Base-by-base conservation (phyloP, 164 flowering plant genomes). In the Vitis riparia region DNA sequence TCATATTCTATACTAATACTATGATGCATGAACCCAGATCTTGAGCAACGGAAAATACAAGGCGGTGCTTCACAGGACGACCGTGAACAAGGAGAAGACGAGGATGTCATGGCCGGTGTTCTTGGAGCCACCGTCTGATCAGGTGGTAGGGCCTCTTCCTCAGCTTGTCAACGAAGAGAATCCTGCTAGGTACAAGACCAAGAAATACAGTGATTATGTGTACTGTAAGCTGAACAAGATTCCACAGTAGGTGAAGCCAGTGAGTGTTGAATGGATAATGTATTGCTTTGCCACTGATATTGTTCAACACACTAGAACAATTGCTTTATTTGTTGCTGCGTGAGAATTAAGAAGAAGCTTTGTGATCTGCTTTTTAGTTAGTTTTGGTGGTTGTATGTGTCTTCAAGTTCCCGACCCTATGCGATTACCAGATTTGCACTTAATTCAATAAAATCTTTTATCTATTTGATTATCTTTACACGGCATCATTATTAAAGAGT, bases 181-280 rank as follows among this genome's bases (percentile, higher is more conserved):
- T 59, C 88, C 88, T 7, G 55, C 90, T 27, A 90, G 82, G 55
- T 88, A 64, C 66, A 86, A 88, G 79, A 72, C 85, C 68, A 88
- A 87, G 81, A 87, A 81, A 29, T 90, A 62, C 66, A 65, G 74
- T 55, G 92, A 90, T 15, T 90, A 90, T 68, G 67, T 64, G 27
- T 79, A 85, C 37, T 84, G 96, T 50, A 88, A 90, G 76, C 86
- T 90, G 50, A 88, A 88, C 76, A 88, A 85, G 77, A 75, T 90
- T 66, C 91, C 90, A 1, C 90, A 86, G 78, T 88, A 51, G 12
- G 15, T 30, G 30, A 6, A 6, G n/a, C 49, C 10, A 3, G 11
- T 13, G 11, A 14, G 8, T 3, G 11, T 62, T 50, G 14, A 62
- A 3, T 1, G 3, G 14, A 62, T 19, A 19, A 19, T 19, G 23